Base-by-base conservation (phyloP, 2,329 filamentous ascomycete species). In the Neonectria faginata region DNA sequence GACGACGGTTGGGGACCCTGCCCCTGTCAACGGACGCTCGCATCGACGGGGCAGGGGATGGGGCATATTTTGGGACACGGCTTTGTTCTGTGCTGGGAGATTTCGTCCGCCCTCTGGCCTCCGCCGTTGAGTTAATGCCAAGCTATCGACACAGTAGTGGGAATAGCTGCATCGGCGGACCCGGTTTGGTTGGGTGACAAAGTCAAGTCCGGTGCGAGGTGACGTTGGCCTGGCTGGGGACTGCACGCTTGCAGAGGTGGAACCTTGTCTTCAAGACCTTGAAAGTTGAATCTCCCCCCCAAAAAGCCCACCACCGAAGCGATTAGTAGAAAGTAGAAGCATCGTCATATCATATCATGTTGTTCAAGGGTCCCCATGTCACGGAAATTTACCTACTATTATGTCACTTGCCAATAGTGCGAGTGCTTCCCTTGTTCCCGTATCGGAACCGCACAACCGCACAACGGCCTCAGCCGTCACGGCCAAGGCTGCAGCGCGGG, bases 291-390 rank as follows among this genome's bases (percentile, higher is more conserved):
- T 22, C 22, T 22, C 22, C 22, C 22, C 22, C 22, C 20, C 20
- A 22, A 22, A 22, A 61, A 51, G 44, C 55, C 57, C 62, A 60
- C 67, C 60, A 56, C 25, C 8, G 45, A 36, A 48, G 51, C 52
- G 31, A 48, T 39, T 12, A 29, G 29, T 29, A 29, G 8, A 5
- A 59, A 56, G 45, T 42, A 25, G 56, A 56, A 57, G 56, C 59
- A 67, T 70, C 62, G 57, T 69, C 70, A 65, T 74, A 64, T 73
- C 71, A 73, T 71, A 71, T 74, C 70, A 73, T 73, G 52, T 52
- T 29, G 31, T 66, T 55, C 67, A 64, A 51, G 61, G 66, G 63
- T 25, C 48, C 55, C 54, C 67, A 65, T 67, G 68, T 52, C 57
- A 51, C 64, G 69, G 68, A 73, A 73, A 71, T 67, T 69, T 70